Conservation (phyloP, 2,329 filamentous ascomycete genomes). For the Cytospora chrysosperma region DNA sequence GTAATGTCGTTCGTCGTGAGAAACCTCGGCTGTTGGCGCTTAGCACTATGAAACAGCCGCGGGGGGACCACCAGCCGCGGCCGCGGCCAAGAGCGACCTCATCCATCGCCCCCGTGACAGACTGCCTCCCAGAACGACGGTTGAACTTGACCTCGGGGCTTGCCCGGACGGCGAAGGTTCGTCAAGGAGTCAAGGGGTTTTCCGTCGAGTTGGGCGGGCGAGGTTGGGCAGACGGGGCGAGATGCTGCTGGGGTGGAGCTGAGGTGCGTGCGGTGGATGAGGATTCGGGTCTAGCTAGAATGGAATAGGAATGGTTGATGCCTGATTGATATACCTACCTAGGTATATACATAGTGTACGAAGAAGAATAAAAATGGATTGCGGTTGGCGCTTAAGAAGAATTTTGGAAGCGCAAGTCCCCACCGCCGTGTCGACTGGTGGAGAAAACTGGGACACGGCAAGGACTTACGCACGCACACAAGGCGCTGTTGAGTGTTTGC, state of each 20-base stretch:
- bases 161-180: not conserved
- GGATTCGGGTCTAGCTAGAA: not conserved
- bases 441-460: not conserved
- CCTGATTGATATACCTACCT: not conserved
- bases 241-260: slow-evolving; percentile 5
- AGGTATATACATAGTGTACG: too few species aligned
- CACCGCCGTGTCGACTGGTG: not conserved
- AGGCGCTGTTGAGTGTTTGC: not conserved
- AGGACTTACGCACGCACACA: not conserved
- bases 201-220: not conserved
- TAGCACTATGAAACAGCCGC: not conserved
- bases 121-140: not conserved
- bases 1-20: not conserved
- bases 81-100: not conserved
- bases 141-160: not conserved
- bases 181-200: not conserved
- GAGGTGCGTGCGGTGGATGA: not conserved
- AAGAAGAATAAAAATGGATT: too few species aligned
- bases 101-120: not conserved
- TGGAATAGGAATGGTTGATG: not conserved
- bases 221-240: not conserved
- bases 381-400: not conserved
- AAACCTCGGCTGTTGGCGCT: not conserved
- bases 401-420: not conserved
- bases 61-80: not conserved